phyloP scores from a whole-genome alignment of 768 basidiomycete genomes.

The Agrocybe pediades region DNA sequence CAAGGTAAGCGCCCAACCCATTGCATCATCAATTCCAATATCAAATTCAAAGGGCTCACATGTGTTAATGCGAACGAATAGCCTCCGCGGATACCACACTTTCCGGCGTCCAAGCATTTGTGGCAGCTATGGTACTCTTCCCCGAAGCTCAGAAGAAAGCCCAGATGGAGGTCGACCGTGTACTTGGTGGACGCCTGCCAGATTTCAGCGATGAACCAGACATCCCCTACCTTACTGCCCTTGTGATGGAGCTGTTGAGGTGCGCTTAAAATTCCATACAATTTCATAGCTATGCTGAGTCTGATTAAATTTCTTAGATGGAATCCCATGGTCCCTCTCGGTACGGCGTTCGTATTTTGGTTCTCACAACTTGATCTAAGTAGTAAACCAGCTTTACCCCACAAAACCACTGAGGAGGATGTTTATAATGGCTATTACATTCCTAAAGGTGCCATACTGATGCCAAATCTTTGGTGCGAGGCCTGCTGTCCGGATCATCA shows the following conservation, averaged over 20 bases:
- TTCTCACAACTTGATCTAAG: not conserved
- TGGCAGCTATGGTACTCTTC: constrained; percentile 2
- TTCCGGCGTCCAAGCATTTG: not conserved
- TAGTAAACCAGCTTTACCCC: not conserved
- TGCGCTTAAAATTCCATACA: not conserved
- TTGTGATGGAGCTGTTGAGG: constrained; percentile 7
- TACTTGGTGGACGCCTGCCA: constrained; percentile 3
- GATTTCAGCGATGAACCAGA: constrained; percentile 5
- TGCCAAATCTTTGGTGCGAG: constrained; percentile 3
- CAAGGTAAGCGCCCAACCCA: not conserved
- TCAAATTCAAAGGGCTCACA: too few relatives aligned
- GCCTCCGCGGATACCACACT: constrained; percentile 1
- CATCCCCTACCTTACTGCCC: constrained; percentile 8
- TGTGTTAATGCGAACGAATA: too few relatives aligned
- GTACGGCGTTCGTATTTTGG: not conserved
- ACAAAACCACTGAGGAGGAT: not conserved
- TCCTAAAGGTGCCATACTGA: constrained; percentile 3
- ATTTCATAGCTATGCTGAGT: not conserved
- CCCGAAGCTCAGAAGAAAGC: constrained; percentile 6
- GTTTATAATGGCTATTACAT: constrained; percentile 4
- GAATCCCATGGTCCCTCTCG: constrained; percentile 3
- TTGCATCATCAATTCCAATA: not conserved
- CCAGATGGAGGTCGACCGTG: constrained; percentile 7
- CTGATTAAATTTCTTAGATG: not conserved
- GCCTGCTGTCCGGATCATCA: not conserved